Conservation (phyloP, 371 early-diverging fungal species). For the Mucor plumbeus region DNA sequence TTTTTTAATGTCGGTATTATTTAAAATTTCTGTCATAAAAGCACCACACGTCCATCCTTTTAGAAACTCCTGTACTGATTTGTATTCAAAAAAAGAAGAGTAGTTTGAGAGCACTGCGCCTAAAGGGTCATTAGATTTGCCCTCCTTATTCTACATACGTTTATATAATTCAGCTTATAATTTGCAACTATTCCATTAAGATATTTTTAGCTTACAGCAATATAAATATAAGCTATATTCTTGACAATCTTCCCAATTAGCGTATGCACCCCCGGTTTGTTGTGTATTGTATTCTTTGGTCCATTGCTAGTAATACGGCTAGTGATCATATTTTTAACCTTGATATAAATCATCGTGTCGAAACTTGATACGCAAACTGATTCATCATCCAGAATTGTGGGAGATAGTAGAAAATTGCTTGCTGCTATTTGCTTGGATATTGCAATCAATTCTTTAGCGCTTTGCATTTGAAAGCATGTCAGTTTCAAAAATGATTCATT, state of each 20-base stretch:
- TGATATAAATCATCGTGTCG: neutral
- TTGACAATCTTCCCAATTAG: neutral
- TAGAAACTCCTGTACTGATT: neutral
- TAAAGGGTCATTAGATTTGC: neutral
- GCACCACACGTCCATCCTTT: neutral
- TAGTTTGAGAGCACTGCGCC: neutral
- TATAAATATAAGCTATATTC: neutral
- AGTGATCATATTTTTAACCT: neutral
- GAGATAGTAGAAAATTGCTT: neutral
- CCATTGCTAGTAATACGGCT: neutral
- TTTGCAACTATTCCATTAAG: no score
- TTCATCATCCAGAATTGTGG: neutral
- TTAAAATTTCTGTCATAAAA: neutral
- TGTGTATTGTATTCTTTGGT: neutral
- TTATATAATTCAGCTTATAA: no score
- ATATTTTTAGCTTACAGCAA: neutral
- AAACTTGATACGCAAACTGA: neutral
- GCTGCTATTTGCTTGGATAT: neutral
- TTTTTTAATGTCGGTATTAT: neutral
- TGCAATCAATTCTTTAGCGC: neutral
- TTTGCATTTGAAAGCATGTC: constrained; percentile 1
- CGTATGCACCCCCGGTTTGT: neutral
- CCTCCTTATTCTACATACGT: neutral
- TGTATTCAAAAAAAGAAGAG: neutral
- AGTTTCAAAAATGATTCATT: neutral